Base-by-base conservation (phyloP, 208 protist species). In the Lotmaria passim region DNA sequence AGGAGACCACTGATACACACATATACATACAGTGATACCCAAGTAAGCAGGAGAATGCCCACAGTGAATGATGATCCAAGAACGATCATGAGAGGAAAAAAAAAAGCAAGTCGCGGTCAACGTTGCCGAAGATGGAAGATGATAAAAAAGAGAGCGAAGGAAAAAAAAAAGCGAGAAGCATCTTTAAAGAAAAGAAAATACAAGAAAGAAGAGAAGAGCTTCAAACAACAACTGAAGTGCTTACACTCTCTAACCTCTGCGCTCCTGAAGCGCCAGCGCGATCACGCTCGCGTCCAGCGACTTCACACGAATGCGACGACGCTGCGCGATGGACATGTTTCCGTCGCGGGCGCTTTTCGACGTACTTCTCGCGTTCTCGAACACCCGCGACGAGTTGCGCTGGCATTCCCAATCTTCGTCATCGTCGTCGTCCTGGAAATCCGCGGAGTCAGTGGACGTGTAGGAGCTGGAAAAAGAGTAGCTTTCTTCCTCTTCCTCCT, bases 141-240 rank as follows among this genome's bases (percentile, higher is more conserved):
- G n/a, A 50, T 17, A 26, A 53, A 51, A 46, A 48, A 2, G 23
- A 63, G 6, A 43, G 26, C 4, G 4, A 39, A 59, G 23, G 2
- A 33, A 26, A 43, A 71, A 33, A 53, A 41, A 24, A 41, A n/a
- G 10, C 41, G n/a, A n/a, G 21, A 62, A 31, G 7, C 0, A 21
- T 41, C 7, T 24, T 31, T 55, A 62, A n/a, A n/a, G 39, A 21
- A 48, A 31, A 8, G 58, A 48, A 60, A 59, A 47, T 47, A 44
- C 1, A 39, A 21, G 21, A 21, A 56, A 34, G 31, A 57, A 55
- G 23, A 24, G 26, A 50, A 47, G n/a, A 44, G 21, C 19, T 36
- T 21, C 3, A 50, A n/a, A 19, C 19, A n/a, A 5, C 15, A 50
- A 34, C 5, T 34, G 56, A 7, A 57, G 30, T 5, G 1, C 11